Evolutionary conservation across 768 basidiomycete genomes (phyloP).

Genomic region (Mycena galericulata): DNA sequence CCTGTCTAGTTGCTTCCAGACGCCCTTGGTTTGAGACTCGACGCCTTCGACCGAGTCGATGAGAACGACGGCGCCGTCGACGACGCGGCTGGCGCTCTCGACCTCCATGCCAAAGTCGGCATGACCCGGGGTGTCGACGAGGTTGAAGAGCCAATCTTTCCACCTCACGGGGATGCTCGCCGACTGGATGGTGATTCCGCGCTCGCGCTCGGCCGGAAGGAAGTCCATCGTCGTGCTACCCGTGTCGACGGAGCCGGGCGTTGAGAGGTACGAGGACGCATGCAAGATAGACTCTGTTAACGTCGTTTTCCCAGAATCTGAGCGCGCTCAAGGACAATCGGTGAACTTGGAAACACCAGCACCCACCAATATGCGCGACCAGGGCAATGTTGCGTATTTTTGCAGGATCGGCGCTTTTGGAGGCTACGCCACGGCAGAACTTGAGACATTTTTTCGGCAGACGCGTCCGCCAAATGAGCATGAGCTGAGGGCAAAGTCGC

Average conservation of each 20-base stretch:
- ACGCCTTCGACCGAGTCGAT: slow-evolving; percentile 94
- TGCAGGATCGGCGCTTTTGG: slow-evolving; percentile 50
- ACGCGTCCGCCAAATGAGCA: slow-evolving; percentile 19
- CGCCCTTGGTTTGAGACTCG: slow-evolving; percentile 90
- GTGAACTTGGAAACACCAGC: slow-evolving; percentile 11
- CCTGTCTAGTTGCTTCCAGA: slow-evolving; percentile 91
- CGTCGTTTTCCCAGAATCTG: slow-evolving; percentile 93
- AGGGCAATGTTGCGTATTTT: slow-evolving; percentile 83
- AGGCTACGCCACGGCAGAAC: slow-evolving; percentile 40
- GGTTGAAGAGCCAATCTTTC: slow-evolving; percentile 87
- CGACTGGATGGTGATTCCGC: slow-evolving; percentile 93
- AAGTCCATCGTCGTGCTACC: slow-evolving; percentile 94
- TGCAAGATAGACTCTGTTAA: slow-evolving; percentile 89
- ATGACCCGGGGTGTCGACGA: slow-evolving; percentile 93
- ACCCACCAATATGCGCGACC: slow-evolving; percentile 88
- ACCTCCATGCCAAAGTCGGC: slow-evolving; percentile 98
- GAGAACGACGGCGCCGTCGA: slow-evolving; percentile 90
- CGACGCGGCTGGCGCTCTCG: slow-evolving; percentile 90
- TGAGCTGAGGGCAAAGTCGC: no score
- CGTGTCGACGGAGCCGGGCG: slow-evolving; percentile 87
- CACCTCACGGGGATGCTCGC: slow-evolving; percentile 91
- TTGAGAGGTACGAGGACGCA: slow-evolving; percentile 76
- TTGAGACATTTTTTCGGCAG: slow-evolving; percentile 17
- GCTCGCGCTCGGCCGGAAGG: slow-evolving; percentile 87
- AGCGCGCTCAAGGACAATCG: slow-evolving; percentile 7